Evolutionary conservation across 495 filamentous ascomycete species (phyloP).

Genomic region (Aspergillus funiculosus): DNA sequence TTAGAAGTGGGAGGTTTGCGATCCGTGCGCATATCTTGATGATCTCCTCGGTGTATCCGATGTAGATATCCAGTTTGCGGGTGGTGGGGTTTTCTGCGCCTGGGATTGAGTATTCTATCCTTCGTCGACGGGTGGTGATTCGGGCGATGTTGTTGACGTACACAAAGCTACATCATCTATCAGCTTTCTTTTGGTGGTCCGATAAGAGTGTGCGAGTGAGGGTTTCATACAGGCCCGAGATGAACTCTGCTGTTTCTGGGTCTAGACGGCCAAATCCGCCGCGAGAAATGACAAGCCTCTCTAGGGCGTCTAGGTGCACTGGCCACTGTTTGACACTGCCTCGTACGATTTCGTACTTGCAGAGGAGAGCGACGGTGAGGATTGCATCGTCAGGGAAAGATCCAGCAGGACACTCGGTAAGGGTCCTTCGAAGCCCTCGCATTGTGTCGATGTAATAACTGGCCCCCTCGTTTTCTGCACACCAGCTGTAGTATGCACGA

Average conservation of each 20-base stretch:
- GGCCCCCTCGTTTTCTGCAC: slow-evolving; percentile 30
- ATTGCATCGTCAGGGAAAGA: slow-evolving; percentile 32
- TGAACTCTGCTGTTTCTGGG: slow-evolving; percentile 32
- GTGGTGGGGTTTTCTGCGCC: slow-evolving; percentile 24
- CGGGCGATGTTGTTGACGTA: slow-evolving; percentile 39
- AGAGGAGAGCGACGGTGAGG: slow-evolving; percentile 38
- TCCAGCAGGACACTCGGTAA: slow-evolving; percentile 21
- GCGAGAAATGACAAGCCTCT: slow-evolving; percentile 35
- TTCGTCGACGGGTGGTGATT: slow-evolving; percentile 35
- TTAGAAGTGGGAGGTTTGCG: slow-evolving; percentile 30
- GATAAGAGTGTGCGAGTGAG: background rate
- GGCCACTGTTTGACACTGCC: slow-evolving; percentile 43
- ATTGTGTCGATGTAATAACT: slow-evolving; percentile 38
- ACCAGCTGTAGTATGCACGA: slow-evolving; percentile 23
- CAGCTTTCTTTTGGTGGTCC: background rate
- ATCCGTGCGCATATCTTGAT: slow-evolving; percentile 37
- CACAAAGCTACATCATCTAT: slow-evolving; percentile 25
- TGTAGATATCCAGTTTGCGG: slow-evolving; percentile 39
- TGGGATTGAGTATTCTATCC: slow-evolving; percentile 17
- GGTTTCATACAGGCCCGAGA: slow-evolving; percentile 39
- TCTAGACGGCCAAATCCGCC: slow-evolving; percentile 34
- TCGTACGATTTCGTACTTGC: slow-evolving; percentile 42
- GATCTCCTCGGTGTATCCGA: slow-evolving; percentile 42
- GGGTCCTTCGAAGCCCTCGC: slow-evolving; percentile 28
- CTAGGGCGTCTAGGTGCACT: slow-evolving; percentile 37